These are phyloP conservation scores for Herpotrichia juniperi DNA, from an alignment of 2,329 filamentous ascomycete genomes.

Conservation along the genomic window DNA sequence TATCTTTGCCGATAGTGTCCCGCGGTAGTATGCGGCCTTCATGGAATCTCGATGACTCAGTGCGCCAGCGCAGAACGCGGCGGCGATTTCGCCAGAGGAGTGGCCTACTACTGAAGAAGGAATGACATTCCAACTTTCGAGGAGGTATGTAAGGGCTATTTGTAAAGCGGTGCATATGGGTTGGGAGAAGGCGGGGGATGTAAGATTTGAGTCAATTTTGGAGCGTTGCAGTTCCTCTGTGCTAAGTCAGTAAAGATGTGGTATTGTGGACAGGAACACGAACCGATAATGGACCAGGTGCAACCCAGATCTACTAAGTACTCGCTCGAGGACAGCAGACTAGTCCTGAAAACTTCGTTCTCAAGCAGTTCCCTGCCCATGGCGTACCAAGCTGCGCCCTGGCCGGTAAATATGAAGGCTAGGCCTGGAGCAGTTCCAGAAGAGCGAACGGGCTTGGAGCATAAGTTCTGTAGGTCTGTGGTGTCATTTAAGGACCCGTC, in stretches of 20 bases:
- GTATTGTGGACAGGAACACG: neutral
- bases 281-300: constrained; percentile 3
- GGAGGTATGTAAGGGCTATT: constrained; percentile 22
- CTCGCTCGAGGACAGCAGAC: constrained; percentile 2
- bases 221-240: constrained; percentile 10
- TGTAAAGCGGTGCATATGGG: constrained; percentile 27
- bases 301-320: constrained; percentile 10
- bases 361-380: constrained; percentile 46
- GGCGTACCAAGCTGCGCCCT: constrained; percentile 48
- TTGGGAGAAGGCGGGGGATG: constrained; percentile 18
- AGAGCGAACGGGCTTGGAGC: neutral
- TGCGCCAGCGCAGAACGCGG: constrained; percentile 18
- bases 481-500: no score
- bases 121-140: constrained; percentile 15
- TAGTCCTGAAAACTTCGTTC: constrained; percentile 11
- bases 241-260: neutral
- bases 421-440: neutral
- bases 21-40: neutral
- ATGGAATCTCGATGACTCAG: neutral
- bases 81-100: constrained; percentile 32
- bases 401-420: constrained; percentile 47
- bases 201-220: no score
- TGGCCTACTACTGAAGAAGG: constrained; percentile 26
- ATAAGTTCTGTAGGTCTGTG: no score
- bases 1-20: no score